A percentile compares a stretch with the other conserved stretches of the same genome.
Conservation (phyloP, 2,329 filamentous ascomycete genomes). For the Aspergillus udagawae region DNA sequence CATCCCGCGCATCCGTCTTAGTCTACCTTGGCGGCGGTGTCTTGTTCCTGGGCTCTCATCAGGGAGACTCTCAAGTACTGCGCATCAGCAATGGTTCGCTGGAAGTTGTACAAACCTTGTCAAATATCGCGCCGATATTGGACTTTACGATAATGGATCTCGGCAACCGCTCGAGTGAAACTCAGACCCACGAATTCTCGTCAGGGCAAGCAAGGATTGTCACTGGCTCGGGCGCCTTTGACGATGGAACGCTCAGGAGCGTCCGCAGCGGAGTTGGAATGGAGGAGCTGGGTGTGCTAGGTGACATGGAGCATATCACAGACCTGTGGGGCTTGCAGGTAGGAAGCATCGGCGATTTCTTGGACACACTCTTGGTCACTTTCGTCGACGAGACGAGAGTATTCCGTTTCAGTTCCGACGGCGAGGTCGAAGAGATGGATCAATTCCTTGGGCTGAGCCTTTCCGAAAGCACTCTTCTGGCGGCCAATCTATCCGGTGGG, state of each 20-base stretch:
- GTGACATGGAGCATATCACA: slow-evolving; percentile 70
- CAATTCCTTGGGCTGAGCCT: slow-evolving; percentile 67
- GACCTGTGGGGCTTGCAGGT: slow-evolving; percentile 67
- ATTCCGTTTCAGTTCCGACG: slow-evolving; percentile 69
- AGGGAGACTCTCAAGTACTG: slow-evolving; percentile 85
- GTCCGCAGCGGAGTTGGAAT: slow-evolving; percentile 91
- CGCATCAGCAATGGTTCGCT: slow-evolving; percentile 59
- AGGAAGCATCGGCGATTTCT: slow-evolving; percentile 39
- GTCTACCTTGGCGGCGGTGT: slow-evolving; percentile 66
- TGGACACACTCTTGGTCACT: slow-evolving; percentile 73
- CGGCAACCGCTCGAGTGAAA: slow-evolving; percentile 76
- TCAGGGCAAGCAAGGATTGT: slow-evolving; percentile 93
- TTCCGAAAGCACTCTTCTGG: slow-evolving; percentile 68
- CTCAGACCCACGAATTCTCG: slow-evolving; percentile 82
- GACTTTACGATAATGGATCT: slow-evolving; percentile 97
- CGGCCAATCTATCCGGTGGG: slow-evolving; percentile 59
- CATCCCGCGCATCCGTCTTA: slow-evolving; percentile 71
- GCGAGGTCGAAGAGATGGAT: slow-evolving; percentile 83
- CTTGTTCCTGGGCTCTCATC: slow-evolving; percentile 86
- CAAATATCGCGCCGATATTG: slow-evolving; percentile 85
- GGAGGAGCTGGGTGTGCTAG: slow-evolving; percentile 78
- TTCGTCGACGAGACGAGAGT: slow-evolving; percentile 79
- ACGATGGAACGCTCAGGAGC: slow-evolving; percentile 82
- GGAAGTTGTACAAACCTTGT: slow-evolving; percentile 67
- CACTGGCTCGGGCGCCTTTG: slow-evolving; percentile 84